Evolutionary conservation across 139 green algal genomes (phyloP), one percentile per base, ranked within the genome.

Genomic region (Gonium pectorale): DNA sequence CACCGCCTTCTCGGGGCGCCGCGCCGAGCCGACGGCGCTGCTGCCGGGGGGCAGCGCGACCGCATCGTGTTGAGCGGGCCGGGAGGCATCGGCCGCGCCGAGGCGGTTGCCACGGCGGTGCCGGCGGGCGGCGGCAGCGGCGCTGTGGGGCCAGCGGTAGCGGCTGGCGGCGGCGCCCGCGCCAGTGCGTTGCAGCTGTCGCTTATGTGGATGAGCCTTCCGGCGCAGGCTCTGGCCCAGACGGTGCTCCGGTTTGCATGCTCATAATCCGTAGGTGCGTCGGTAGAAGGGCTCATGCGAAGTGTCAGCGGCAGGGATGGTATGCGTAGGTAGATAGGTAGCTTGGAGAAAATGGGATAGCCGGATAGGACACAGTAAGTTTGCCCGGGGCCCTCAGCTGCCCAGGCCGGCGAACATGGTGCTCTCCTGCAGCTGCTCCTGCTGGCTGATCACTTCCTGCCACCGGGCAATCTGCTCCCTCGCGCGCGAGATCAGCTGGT

Each of bases 1-100:
- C 29, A 60, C 29, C 51, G 73, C 2, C n/a, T 88, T n/a, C 51
- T 88, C 7, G 64, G 73, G 5, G 69, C 27, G 22, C 51, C 54
- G 21, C 52, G 52, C 21, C 4, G 29, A 24, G 68, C 46, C 11
- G 68, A 3, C 26, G 44, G 8, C 13, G 43, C 62, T 51, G 49
- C 29, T 21, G 17, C 35, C n/a, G 59, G 29, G n/a, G n/a, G n/a
- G n/a, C n/a, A n/a, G n/a, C 70, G 59, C 1, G 83, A 90, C 31
- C 80, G 75, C 6, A 80, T 91, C 11, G 52, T 88, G 13, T 89
- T 93, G 89, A 85, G 66, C 29, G 87, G 89, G 11, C 80, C 87
- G 2, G 83, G 84, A 2, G 81, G 79, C 35, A 52, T 87, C 44
- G 90, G 90, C 13, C 79, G 85, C 40, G 85, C 81, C 2, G 89